Evolutionary conservation across 2,329 filamentous ascomycete species (phyloP), one percentile per base, ranked within the genome.

Genomic region (Coleophoma eucalyptorum): DNA sequence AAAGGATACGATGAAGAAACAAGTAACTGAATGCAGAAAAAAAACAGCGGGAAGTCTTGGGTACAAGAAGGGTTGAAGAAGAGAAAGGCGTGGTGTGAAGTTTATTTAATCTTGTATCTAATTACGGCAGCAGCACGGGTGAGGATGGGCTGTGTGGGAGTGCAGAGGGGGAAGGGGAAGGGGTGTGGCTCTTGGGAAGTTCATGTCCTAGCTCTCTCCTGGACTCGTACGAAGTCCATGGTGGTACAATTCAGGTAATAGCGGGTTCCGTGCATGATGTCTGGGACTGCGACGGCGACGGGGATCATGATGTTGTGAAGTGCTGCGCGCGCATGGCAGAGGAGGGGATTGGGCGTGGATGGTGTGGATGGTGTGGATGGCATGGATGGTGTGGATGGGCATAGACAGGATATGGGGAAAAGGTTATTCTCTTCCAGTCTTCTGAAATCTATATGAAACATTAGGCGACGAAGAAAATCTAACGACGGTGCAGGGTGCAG

Each of bases 61-160:
- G 19, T 33, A 42, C 40, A 45, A 33, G 43, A 46, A 51, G 48
- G 35, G 49, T 38, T 5, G 35, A 18, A 38, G 16, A 35, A 26
- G 32, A 45, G 43, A 45, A 33, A 50, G 51, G 49, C 52, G 54
- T 60, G 54, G 53, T 56, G 26, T 3, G 26, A 5, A 26, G 26
- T 3, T 26, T 26, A 5, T 3, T 26, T 26, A 5, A 26, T 26
- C 3, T 26, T 5, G 26, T 5, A 26, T 26, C 48, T 43, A 58
- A 58, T 54, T 54, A 53, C 55, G 43, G 48, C 42, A 48, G 44
- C 45, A 50, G 21, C 20, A 26, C 26, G 16, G 46, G 47, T 48
- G 35, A 47, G 49, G 35, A 49, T 21, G 15, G 35, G 5, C 33
- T 10, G 15, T 10, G 33, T 35, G 33, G 10, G 33, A 35, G 33